A percentile compares a stretch with the other conserved stretches of the same genome.
phyloP scores from a whole-genome alignment of 805 yeast genomes.

The Saccharomycopsis sp. region DNA sequence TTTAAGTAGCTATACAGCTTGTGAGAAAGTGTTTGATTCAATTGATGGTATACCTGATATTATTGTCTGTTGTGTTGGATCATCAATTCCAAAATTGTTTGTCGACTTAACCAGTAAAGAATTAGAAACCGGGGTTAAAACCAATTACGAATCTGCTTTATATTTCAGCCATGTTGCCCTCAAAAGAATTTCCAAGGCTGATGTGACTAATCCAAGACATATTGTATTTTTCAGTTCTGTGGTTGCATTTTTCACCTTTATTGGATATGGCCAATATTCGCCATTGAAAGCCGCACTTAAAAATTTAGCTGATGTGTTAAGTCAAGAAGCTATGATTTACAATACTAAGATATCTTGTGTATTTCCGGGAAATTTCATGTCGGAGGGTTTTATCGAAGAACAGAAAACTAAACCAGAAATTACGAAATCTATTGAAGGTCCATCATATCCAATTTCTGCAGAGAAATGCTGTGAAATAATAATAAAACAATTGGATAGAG shows the following conservation, averaged over 20 bases:
- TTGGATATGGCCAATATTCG: conserved; percentile 87
- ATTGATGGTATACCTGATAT: conserved; percentile 51
- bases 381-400: conserved; percentile 83
- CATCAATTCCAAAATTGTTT: conserved; percentile 72
- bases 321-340: conserved; percentile 73
- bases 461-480: conserved; percentile 60
- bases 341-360: conserved; percentile 66
- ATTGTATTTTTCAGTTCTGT: conserved; percentile 67
- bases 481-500: conserved; percentile 47
- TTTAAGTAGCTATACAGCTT: conserved; percentile 46
- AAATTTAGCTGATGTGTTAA: conserved; percentile 63
- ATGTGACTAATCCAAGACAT: conserved; percentile 32
- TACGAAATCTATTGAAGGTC: conserved; percentile 78
- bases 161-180: conserved; percentile 61
- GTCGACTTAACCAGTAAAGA: conserved; percentile 55
- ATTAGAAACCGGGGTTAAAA: conserved; percentile 51
- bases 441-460: conserved; percentile 63
- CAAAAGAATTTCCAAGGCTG: conserved; percentile 31
- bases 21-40: conserved; percentile 38
- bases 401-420: conserved; percentile 80
- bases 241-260: conserved; percentile 76
- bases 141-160: conserved; percentile 69
- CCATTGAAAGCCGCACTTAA: conserved; percentile 83
- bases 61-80: conserved; percentile 83
- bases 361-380: conserved; percentile 82